A percentile compares a stretch with the other conserved stretches of the same genome.
Conservation (phyloP, 2,329 filamentous ascomycete species). For the Teratosphaeria epicoccoides region DNA sequence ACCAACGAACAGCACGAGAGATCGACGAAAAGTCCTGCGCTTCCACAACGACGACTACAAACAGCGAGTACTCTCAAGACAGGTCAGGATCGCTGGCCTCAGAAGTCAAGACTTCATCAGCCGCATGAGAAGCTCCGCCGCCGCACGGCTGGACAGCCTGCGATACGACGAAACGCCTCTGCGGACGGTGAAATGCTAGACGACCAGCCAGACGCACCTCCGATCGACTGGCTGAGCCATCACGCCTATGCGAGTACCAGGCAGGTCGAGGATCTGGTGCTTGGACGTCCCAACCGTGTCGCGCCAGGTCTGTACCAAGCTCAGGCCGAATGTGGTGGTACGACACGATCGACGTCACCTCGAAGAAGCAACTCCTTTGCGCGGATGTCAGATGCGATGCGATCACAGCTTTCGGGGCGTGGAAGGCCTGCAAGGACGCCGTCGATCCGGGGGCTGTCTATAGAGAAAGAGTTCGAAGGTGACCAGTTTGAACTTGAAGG, state of each 20-base stretch:
- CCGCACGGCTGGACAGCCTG: too few species aligned
- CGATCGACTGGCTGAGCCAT: not conserved
- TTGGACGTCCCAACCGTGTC: constrained; percentile 1
- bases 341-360: not conserved
- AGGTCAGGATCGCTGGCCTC: not conserved
- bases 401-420: not conserved
- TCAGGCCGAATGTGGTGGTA: not conserved
- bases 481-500: not conserved
- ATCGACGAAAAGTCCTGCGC: not conserved
- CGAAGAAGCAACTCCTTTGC: not conserved
- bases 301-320: not conserved
- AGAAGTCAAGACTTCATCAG: not conserved
- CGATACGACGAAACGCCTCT: not conserved
- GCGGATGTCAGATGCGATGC: not conserved
- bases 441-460: not conserved
- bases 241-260: constrained; percentile 6
- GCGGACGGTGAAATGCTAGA: constrained; percentile 9
- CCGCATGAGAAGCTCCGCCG: too few species aligned
- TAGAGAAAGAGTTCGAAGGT: not conserved
- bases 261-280: constrained; percentile 8
- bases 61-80: not conserved
- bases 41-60: not conserved
- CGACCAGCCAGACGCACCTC: not conserved
- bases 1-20: not conserved
- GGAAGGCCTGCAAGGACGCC: not conserved